Percentiles rank a stretch among this genome's conserved stretches.
Evolutionary conservation across 768 basidiomycete genomes (phyloP).

Genomic region (Pulveroboletus sp.): DNA sequence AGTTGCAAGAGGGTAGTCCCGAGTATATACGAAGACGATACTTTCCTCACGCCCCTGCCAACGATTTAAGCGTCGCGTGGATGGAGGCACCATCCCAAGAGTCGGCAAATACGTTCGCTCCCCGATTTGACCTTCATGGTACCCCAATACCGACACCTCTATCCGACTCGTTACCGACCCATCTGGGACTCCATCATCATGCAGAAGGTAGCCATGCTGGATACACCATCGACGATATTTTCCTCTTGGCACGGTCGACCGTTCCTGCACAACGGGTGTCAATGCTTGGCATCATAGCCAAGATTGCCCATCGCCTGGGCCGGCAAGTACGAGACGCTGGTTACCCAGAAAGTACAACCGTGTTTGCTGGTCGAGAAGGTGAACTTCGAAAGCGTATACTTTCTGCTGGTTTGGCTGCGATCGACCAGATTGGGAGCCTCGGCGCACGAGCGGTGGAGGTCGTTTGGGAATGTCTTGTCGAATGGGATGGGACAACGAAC

Average conservation of each 20-base stretch:
- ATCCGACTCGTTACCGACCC: slow-evolving; percentile 63
- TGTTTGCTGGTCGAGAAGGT: slow-evolving; percentile 32
- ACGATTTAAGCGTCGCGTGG: slow-evolving; percentile 81
- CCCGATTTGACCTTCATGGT: slow-evolving; percentile 78
- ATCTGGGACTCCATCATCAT: slow-evolving; percentile 90
- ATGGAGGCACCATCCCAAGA: slow-evolving; percentile 38
- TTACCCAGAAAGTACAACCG: background rate
- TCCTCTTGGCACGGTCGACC: slow-evolving; percentile 73
- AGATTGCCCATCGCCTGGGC: slow-evolving; percentile 43
- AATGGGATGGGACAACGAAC: slow-evolving; percentile 44
- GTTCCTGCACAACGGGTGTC: slow-evolving; percentile 79
- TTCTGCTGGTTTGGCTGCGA: slow-evolving; percentile 61
- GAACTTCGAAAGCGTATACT: slow-evolving; percentile 59
- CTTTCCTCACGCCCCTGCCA: slow-evolving; percentile 66
- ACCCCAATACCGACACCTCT: slow-evolving; percentile 54
- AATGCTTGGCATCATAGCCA: slow-evolving; percentile 71
- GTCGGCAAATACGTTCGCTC: slow-evolving; percentile 24
- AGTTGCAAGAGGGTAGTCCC: slow-evolving; percentile 67
- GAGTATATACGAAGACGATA: slow-evolving; percentile 81
- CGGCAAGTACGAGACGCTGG: slow-evolving; percentile 9
- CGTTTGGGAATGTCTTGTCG: slow-evolving; percentile 68
- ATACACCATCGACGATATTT: slow-evolving; percentile 84
- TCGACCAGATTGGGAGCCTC: slow-evolving; percentile 61
- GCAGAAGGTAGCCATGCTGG: slow-evolving; percentile 74
- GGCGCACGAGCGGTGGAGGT: slow-evolving; percentile 67